These are phyloP conservation scores for Neltuma alba DNA, from an alignment of 306 rosid genomes.

Conservation along the genomic window DNA sequence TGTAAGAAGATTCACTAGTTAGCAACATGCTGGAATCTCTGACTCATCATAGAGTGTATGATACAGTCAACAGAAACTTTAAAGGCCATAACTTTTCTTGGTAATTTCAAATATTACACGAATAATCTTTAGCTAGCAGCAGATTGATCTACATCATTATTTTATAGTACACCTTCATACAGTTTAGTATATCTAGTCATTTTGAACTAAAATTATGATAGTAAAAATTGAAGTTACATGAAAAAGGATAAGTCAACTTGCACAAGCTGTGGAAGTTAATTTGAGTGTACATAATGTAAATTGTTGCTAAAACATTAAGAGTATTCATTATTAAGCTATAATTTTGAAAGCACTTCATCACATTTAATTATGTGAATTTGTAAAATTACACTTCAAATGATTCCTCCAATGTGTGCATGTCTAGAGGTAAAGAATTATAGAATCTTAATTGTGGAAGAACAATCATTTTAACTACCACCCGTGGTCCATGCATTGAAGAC, in stretches of 20 bases:
- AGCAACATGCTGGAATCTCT: conserved; percentile 28
- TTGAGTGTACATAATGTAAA: neutral
- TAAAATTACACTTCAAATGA: neutral
- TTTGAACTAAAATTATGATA: neutral
- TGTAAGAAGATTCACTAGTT: conserved; percentile 18
- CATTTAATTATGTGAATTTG: neutral
- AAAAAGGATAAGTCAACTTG: neutral
- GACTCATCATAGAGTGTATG: conserved; percentile 8
- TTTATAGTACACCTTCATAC: neutral
- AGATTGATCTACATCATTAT: neutral
- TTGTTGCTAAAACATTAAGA: neutral
- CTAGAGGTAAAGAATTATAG: neutral
- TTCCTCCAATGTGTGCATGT: neutral
- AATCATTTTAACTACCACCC: neutral
- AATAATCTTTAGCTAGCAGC: neutral
- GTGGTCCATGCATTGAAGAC: neutral
- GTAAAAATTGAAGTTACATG: neutral
- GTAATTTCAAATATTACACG: neutral
- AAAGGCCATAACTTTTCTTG: neutral
- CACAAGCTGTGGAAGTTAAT: neutral
- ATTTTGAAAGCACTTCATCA: neutral
- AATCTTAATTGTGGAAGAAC: neutral
- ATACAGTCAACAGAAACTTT: neutral
- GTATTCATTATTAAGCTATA: neutral
- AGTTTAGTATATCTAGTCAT: neutral